phyloP scores from a whole-genome alignment of 2,329 filamentous ascomycete genomes.

The Epichloe baconii region DNA sequence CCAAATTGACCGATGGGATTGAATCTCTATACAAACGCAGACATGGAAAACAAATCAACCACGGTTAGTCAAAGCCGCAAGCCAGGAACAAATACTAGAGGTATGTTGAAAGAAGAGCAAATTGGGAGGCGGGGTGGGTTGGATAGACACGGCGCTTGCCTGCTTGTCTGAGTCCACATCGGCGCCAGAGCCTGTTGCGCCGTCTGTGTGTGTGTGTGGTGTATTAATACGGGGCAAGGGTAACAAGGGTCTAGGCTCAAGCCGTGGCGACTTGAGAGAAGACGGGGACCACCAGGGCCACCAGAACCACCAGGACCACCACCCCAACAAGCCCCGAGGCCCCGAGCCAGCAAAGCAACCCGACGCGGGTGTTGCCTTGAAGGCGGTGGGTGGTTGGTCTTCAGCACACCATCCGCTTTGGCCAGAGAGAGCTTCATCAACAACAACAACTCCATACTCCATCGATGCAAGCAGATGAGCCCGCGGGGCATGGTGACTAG shows the following conservation, averaged over 20 bases:
- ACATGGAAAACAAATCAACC: constrained; percentile 23
- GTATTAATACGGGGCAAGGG: background rate
- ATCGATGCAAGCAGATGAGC: background rate
- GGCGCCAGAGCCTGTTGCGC: background rate
- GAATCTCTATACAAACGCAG: constrained; percentile 19
- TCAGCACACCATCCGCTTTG: background rate
- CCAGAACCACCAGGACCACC: too few species aligned
- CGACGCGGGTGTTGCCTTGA: constrained; percentile 3
- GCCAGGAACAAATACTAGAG: constrained; percentile 10
- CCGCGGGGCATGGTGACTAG: background rate
- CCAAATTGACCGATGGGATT: constrained; percentile 23
- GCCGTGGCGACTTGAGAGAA: too few species aligned
- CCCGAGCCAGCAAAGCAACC: background rate
- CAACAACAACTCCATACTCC: too few species aligned
- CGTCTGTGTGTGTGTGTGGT: constrained; percentile 3
- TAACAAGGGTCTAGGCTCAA: constrained; percentile 9
- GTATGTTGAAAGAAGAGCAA: constrained; percentile 16
- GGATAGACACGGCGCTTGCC: constrained; percentile 11
- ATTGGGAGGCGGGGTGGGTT: constrained; percentile 18
- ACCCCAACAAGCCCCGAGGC: too few species aligned
- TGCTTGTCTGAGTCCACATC: constrained; percentile 6
- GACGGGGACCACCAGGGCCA: too few species aligned
- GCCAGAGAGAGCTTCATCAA: too few species aligned
- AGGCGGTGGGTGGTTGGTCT: constrained; percentile 6
- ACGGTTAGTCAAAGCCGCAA: constrained; percentile 16